Evolutionary conservation across 1,139 yeast species (phyloP), one percentile per base, ranked within the genome.

Genomic region (Hansenula anomala): DNA sequence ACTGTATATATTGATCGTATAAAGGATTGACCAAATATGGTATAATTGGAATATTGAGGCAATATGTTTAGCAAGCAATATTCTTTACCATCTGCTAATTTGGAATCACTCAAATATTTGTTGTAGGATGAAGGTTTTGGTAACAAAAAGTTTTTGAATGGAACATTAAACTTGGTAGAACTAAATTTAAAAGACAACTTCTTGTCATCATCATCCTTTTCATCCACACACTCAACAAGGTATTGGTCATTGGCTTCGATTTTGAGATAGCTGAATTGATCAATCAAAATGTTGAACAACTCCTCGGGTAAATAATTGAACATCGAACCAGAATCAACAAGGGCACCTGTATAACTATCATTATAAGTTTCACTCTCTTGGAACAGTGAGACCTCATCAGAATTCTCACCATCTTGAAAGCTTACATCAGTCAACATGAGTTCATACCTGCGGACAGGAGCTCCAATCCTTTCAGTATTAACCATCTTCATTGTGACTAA

Each of bases 291-390:
- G 2, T 49, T 48, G 24, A 70, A 54, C 15, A 71, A 49, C 12
- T 47, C 57, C 4, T 45, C 36, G n/a, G 87, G 84, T 1, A 79
- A 55, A 46, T 70, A 71, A 4, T 80, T 66, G 29, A 74, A 55
- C 6, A 84, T 71, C 6, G 88, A 71, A 14, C 92, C 90, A 3
- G 86, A 73, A 58, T 83, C 92, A 30, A 83, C 58, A 27, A 77
- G 56, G 2, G 79, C 82, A 3, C 70, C 36, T 5, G 38, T 35
- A 16, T 42, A 33, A 4, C 30, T 32, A 1, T 36, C 44, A 4
- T 32, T 25, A 16, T 34, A 40, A 3, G 24, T 24, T 6, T 36
- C 33, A 10, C 38, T 33, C 12, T 16, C 15, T 0, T 29, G 29
- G 11, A 47, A 47, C 12, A 51, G 13, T 14, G 41, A 39, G 16